Evolutionary conservation across 495 filamentous ascomycete genomes (phyloP), one percentile per base, ranked within the genome.

Genomic region (Neurospora pannonica): DNA sequence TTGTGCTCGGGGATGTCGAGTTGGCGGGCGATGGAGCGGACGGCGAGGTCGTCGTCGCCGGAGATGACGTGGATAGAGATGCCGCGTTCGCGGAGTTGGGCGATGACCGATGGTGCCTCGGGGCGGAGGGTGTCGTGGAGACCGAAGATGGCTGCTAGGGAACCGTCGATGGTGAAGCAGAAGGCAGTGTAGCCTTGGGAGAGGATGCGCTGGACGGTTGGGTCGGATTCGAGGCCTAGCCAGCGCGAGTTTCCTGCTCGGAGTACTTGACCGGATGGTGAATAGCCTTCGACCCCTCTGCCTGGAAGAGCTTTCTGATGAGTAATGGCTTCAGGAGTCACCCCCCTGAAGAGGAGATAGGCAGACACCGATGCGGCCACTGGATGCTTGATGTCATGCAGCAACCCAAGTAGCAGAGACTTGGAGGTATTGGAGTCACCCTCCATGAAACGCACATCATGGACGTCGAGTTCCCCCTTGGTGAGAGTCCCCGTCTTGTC

Each of bases 401-500:
- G 81, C 70, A 88, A 75, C 1, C 81, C 81, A 19, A 83, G 71
- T 13, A 82, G 78, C 3, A 80, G 77, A 69, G 76, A 75, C 62
- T 38, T 36, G 11, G 73, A 48, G 15, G 43, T 75, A 42, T 71
- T 77, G 73, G 28, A 13, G 71, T 75, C 34, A 1, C 72, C 74
- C 31, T 60, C 76, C 5, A 76, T 74, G 76, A 83, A 83, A 17
- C 85, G 78, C 39, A 87, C 82, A 0, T 62, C 73, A 3, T 80
- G 80, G 0, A 94, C 88, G 6, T 79, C 74, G 0, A 93, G 82
- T 43, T 85, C 86, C 0, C 90, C 91, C 70, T 85, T 80, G 0
- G 93, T 95, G 1, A 95, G 80, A 4, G 93, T 96, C 0, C 93
- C 93, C 1, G 93, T 95, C 79, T 95, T 95, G 84, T 95, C 93